Evolutionary conservation across 352 stramenopile genomes (phyloP), one percentile per base, ranked within the genome.

Genomic region (Phytophthora europaea): DNA sequence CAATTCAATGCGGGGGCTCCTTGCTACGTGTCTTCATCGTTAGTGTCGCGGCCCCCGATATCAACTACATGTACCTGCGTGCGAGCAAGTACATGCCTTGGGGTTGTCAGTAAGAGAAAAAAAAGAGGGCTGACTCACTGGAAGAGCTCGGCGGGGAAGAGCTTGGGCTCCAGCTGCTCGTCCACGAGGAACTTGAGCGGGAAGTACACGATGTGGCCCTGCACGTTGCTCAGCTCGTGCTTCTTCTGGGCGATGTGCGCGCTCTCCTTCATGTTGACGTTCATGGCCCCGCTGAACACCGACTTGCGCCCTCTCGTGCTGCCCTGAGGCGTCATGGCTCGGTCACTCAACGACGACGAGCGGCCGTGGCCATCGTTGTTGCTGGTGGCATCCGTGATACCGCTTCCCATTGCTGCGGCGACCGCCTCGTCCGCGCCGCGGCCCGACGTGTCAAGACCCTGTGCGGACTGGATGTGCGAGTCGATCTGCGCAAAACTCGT

Each of bases 141-240:
- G 72, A 95, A 94, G n/a, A 96, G 76, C 36, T 94, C 83, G 31
- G 88, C 79, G 0, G 90, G 90, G 52, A 91, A 84, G 12, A 94
- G 72, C 74, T 92, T 91, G n/a, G 90, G 90, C 71, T 93, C 83
- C n/a, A 96, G 73, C 60, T 84, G 70, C 72, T 95, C 90, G 57
- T 93, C 86, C 58, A 80, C 75, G 22, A 96, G 78, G 60, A 96
- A 96, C 69, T 94, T 91, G 58, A 96, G 83, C 18, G 90, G 90
- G 68, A 96, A 96, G 76, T 96, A 95, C 59, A 95, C 88, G 58
- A 95, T 89, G 67, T 96, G 87, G 59, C 90, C 88, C 58, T 85
- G 83, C 20, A 96, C 76, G 43, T 88, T 82, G 61, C 79, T 69
- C 54, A 96, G 76, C 55, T 94, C 85, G 63, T 89, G 72, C 70